A percentile compares a stretch with the other conserved stretches of the same genome.
Evolutionary conservation across 148 eudicot genomes (phyloP).

Genomic region (Fagopyrum tataricum): DNA sequence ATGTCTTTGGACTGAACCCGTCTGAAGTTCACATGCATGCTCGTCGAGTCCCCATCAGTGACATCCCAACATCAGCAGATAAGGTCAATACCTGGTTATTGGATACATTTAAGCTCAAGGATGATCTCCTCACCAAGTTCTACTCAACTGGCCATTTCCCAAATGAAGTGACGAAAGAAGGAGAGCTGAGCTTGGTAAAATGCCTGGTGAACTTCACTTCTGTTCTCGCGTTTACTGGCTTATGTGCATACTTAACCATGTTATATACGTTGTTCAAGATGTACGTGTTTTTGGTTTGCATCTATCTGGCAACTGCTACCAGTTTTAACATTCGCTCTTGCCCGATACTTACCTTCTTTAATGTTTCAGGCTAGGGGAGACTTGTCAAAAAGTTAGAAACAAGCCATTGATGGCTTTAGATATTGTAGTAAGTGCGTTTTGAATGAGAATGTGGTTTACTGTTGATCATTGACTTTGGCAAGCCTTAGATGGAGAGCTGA

Average conservation of each 20-base stretch:
- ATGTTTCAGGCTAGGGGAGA: slow-evolving; percentile 12
- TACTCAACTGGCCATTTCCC: slow-evolving; percentile 65
- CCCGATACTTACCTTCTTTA: slow-evolving; percentile 34
- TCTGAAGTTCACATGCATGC: slow-evolving; percentile 87
- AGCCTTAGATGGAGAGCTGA: background rate
- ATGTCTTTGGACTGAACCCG: slow-evolving; percentile 76
- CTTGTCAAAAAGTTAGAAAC: background rate
- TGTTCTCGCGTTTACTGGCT: slow-evolving; percentile 44
- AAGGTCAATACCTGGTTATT: slow-evolving; percentile 54
- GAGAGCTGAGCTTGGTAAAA: slow-evolving; percentile 37
- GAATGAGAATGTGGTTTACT: background rate
- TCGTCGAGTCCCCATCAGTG: slow-evolving; percentile 38
- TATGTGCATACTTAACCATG: slow-evolving; percentile 44
- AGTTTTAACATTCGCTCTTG: slow-evolving; percentile 43
- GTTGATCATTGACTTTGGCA: background rate
- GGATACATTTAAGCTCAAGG: slow-evolving; percentile 57
- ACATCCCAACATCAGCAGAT: slow-evolving; percentile 63
- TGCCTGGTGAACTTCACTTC: slow-evolving; percentile 42
- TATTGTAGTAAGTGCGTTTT: background rate
- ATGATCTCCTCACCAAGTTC: slow-evolving; percentile 61
- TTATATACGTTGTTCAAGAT: slow-evolving; percentile 55
- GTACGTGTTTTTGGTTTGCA: slow-evolving; percentile 47
- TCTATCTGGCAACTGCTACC: slow-evolving; percentile 55
- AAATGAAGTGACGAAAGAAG: slow-evolving; percentile 36
- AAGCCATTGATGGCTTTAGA: slow-evolving; percentile 4